phyloP scores from a whole-genome alignment of 2,329 filamentous ascomycete genomes.

The Fusarium continuum region DNA sequence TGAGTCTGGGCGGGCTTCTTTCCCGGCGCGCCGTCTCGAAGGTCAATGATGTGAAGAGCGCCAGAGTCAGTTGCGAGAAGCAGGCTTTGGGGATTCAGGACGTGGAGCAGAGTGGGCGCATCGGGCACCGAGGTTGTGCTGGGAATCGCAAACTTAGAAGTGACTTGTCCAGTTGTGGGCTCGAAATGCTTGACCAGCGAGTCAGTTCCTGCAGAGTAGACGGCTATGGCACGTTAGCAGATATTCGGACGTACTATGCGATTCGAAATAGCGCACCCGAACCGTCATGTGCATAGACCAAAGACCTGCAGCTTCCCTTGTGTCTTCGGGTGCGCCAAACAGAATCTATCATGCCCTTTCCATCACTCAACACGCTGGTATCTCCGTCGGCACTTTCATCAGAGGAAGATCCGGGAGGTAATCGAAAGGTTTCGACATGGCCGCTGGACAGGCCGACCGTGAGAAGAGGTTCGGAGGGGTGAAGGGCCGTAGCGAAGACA shows the following conservation, averaged over 20 bases:
- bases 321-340: slow-evolving; percentile 89
- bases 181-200: slow-evolving; percentile 67
- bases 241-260: no score
- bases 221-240: slow-evolving; percentile 51
- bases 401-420: slow-evolving; percentile 64
- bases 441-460: slow-evolving; percentile 86
- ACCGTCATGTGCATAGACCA: slow-evolving; percentile 84
- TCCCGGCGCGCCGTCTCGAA: slow-evolving; percentile 69
- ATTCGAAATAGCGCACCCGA: slow-evolving; percentile 56
- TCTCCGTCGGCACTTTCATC: slow-evolving; percentile 62
- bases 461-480: slow-evolving; percentile 84
- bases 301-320: slow-evolving; percentile 88
- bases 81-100: slow-evolving; percentile 85
- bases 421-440: slow-evolving; percentile 83
- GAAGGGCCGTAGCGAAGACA: slow-evolving; percentile 87
- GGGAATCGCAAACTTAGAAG: slow-evolving; percentile 84
- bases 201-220: slow-evolving; percentile 72
- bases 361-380: slow-evolving; percentile 63
- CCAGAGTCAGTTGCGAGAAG: slow-evolving; percentile 92
- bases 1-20: slow-evolving; percentile 80
- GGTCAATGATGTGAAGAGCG: slow-evolving; percentile 86
- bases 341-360: slow-evolving; percentile 80
- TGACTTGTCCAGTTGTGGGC: slow-evolving; percentile 70
- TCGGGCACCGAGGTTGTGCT: slow-evolving; percentile 65
- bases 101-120: slow-evolving; percentile 81